Evolutionary conservation across 192 early-diverging fungal species (phyloP).

Genomic region (Linnemannia schmuckeri): DNA sequence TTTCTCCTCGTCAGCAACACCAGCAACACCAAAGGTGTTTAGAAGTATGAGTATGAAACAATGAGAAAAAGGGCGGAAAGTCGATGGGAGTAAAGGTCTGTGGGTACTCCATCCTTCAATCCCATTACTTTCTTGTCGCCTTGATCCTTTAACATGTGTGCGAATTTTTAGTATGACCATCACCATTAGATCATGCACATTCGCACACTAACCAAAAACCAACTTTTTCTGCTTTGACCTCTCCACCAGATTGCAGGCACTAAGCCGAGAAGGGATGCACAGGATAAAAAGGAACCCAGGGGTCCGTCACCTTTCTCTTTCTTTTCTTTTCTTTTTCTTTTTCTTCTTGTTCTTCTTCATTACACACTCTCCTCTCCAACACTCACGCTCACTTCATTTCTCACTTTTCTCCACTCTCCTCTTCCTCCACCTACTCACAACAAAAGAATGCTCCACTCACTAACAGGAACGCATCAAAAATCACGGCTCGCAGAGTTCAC

Average conservation of each 20-base stretch:
- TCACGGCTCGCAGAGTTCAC: slow-evolving; percentile 39
- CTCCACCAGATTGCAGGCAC: not conserved
- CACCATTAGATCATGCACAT: slow-evolving; percentile 2
- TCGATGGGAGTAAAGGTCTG: too few species aligned
- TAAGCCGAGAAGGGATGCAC: not conserved
- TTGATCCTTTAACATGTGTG: slow-evolving; percentile 1
- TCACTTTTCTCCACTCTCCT: not conserved
- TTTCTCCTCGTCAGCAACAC: too few species aligned
- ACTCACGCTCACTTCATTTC: not conserved
- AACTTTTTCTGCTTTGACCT: slow-evolving; percentile 5
- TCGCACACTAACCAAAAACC: not conserved
- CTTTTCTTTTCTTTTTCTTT: not conserved
- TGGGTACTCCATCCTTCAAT: too few species aligned
- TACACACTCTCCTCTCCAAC: not conserved
- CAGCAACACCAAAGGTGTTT: too few species aligned
- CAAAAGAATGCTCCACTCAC: slow-evolving; percentile 7
- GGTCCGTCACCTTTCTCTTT: not conserved
- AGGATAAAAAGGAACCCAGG: not conserved
- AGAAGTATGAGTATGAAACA: too few species aligned
- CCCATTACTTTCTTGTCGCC: not conserved
- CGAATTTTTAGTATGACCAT: not conserved
- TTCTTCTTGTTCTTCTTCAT: slow-evolving; percentile 5
- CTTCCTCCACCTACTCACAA: not conserved
- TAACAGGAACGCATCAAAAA: not conserved
- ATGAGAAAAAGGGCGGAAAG: too few species aligned